phyloP scores from a whole-genome alignment of 2,329 filamentous ascomycete genomes.

The Phialophora macrospora region DNA sequence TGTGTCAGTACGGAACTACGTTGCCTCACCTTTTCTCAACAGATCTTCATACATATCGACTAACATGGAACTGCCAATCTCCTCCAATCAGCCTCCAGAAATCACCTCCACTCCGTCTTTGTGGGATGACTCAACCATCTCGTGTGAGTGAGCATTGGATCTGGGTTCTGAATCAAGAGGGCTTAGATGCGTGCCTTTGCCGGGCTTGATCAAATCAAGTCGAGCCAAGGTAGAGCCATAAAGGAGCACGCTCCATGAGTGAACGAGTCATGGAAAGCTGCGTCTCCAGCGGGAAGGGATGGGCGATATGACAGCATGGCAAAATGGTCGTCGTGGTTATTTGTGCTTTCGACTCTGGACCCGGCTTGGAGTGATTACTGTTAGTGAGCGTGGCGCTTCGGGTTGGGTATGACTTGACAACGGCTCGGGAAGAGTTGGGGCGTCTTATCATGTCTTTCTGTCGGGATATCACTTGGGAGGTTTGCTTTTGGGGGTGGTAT shows the following conservation, averaged over 20 bases:
- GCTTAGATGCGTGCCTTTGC: too few relatives aligned
- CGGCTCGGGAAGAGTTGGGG: background rate
- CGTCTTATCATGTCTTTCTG: background rate
- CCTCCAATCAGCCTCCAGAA: too few relatives aligned
- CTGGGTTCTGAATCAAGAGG: too few relatives aligned
- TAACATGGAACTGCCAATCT: too few relatives aligned
- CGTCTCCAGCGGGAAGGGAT: background rate
- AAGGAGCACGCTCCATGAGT: too few relatives aligned
- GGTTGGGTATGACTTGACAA: background rate
- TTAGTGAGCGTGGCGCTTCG: background rate
- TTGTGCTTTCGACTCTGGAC: background rate
- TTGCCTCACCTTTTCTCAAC: too few relatives aligned
- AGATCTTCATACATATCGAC: too few relatives aligned
- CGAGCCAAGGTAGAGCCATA: too few relatives aligned
- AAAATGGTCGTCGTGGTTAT: background rate
- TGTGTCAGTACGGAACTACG: background rate
- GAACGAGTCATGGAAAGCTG: background rate
- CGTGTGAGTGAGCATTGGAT: too few relatives aligned
- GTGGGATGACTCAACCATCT: too few relatives aligned
- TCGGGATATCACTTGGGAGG: background rate
- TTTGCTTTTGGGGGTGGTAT: background rate
- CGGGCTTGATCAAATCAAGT: too few relatives aligned
- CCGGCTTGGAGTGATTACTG: background rate
- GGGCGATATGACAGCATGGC: background rate
- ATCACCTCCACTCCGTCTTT: too few relatives aligned